Evolutionary conservation across 1,139 yeast genomes (phyloP).

Genomic region (Pneumocystis murina): DNA sequence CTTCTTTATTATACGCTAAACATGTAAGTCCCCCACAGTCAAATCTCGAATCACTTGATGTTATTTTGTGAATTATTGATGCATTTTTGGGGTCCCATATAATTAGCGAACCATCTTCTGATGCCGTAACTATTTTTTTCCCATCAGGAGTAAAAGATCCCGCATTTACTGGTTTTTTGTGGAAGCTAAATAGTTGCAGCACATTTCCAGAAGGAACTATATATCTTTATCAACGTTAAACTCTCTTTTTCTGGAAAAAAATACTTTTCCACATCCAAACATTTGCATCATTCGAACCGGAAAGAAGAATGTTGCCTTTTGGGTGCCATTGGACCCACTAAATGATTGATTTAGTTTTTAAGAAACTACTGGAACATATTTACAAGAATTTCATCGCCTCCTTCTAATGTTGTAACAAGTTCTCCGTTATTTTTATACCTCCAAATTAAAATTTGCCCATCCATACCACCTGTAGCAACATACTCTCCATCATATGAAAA

Average conservation of each 20-base stretch:
- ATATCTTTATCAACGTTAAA: background rate
- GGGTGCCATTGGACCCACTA: conserved; percentile 71
- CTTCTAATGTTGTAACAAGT: conserved; percentile 55
- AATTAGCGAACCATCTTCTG: conserved; percentile 80
- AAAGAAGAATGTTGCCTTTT: conserved; percentile 58
- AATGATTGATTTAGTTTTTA: background rate
- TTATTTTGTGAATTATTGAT: conserved; percentile 32
- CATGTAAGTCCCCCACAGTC: conserved; percentile 12
- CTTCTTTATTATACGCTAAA: conserved; percentile 14
- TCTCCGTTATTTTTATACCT: conserved; percentile 63
- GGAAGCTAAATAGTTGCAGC: conserved; percentile 58
- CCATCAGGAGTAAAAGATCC: conserved; percentile 21
- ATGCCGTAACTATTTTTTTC: conserved; percentile 42
- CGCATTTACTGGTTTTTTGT: conserved; percentile 40
- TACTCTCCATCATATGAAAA: conserved; percentile 72
- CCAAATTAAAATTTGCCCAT: conserved; percentile 67
- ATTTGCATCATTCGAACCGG: conserved; percentile 84
- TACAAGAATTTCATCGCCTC: conserved; percentile 57
- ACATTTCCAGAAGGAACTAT: conserved; percentile 28
- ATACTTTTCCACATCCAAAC: conserved; percentile 69
- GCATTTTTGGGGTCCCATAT: conserved; percentile 83
- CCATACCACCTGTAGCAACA: conserved; percentile 86
- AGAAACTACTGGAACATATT: background rate
- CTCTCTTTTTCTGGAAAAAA: background rate
- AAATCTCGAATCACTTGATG: conserved; percentile 74